phyloP scores from a whole-genome alignment of 306 rosid genomes.

The Mimosa pudica region DNA sequence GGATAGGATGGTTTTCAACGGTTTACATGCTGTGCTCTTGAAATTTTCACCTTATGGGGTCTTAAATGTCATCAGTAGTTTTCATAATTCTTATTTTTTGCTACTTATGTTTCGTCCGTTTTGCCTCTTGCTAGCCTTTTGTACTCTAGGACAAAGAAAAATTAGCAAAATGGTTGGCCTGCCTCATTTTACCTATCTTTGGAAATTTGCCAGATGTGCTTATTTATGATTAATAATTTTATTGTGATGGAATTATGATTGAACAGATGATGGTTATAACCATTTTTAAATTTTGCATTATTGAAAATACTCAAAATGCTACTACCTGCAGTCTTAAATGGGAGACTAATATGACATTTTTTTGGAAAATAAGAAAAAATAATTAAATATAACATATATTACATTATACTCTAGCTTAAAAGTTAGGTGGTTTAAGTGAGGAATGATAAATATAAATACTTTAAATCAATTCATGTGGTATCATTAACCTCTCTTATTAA shows the following conservation, averaged over 20 bases:
- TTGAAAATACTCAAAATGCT: neutral
- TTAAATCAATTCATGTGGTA: too few relatives aligned
- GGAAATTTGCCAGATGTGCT: neutral
- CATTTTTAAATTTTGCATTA: neutral
- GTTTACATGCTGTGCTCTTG: constrained; percentile 41
- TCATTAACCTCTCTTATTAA: too few relatives aligned
- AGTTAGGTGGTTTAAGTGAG: too few relatives aligned
- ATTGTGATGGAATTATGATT: neutral
- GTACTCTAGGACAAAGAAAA: neutral
- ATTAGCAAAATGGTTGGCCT: constrained; percentile 7
- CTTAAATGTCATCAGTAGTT: constrained; percentile 17
- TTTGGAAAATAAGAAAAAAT: too few relatives aligned
- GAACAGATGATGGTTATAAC: neutral
- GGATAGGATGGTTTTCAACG: constrained; percentile 46
- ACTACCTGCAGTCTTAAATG: too few relatives aligned
- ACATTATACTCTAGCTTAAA: too few relatives aligned
- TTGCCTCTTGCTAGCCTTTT: neutral
- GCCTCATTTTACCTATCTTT: neutral
- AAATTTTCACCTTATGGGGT: constrained; percentile 36
- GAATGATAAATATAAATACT: too few relatives aligned
- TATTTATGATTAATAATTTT: neutral
- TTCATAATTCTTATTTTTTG: constrained; percentile 32
- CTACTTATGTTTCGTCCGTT: neutral
- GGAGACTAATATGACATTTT: too few relatives aligned
- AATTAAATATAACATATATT: too few relatives aligned